These are phyloP conservation scores for Xylaria sp. DNA, from an alignment of 2,329 filamentous ascomycete genomes.

Conservation along the genomic window DNA sequence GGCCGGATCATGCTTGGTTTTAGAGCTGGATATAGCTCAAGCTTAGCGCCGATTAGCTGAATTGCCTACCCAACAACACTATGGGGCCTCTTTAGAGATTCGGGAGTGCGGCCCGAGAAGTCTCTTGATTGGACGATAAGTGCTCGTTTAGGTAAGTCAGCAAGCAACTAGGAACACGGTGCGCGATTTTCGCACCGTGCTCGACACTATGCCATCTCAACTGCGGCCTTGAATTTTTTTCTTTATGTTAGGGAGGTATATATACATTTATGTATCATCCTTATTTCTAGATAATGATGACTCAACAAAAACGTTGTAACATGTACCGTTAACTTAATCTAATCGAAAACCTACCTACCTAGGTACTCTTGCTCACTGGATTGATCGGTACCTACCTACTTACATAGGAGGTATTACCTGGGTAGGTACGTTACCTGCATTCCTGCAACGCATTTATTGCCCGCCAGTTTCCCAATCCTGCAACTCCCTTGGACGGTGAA, in stretches of 20 bases:
- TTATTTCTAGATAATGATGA: no score
- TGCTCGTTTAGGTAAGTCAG: conserved; percentile 30
- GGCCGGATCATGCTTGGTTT: conserved; percentile 10
- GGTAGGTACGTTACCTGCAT: no score
- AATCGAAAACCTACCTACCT: conserved; percentile 17
- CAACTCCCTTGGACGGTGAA: not conserved
- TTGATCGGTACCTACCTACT: no score
- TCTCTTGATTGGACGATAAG: conserved; percentile 31
- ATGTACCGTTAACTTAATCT: not conserved
- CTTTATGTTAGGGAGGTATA: no score
- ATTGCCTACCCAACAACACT: conserved; percentile 28
- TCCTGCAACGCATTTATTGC: not conserved
- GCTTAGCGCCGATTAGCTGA: conserved; percentile 26
- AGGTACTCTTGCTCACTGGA: no score
- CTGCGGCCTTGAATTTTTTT: not conserved
- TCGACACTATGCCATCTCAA: not conserved
- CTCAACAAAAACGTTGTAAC: no score
- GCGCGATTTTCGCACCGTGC: not conserved
- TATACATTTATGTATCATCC: not conserved
- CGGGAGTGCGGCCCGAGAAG: conserved; percentile 37
- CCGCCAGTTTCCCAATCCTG: not conserved
- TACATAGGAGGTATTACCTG: no score
- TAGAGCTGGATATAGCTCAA: not conserved
- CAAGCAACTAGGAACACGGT: not conserved
- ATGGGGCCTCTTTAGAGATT: conserved; percentile 14